Percentiles rank a stretch among this genome's conserved stretches.
Conservation (phyloP, 768 basidiomycete species). For the Hypholoma sublateritium region DNA sequence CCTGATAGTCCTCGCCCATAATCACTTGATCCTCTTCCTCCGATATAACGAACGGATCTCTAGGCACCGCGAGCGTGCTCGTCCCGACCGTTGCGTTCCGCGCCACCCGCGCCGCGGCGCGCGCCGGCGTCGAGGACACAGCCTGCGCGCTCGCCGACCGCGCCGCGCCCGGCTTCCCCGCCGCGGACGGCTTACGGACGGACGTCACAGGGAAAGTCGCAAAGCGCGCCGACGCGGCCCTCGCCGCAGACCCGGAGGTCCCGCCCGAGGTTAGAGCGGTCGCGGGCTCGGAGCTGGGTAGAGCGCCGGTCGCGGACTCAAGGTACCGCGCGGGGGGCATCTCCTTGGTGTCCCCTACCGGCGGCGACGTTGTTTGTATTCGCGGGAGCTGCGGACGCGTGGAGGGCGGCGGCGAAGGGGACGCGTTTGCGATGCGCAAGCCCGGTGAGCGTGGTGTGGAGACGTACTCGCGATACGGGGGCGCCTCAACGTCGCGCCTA, state of each 20-base stretch:
- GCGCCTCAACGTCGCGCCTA: background rate
- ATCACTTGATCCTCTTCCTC: background rate
- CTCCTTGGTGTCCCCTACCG: background rate
- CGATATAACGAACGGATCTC: background rate
- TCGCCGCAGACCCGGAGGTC: background rate
- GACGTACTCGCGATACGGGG: background rate
- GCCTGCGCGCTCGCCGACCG: background rate
- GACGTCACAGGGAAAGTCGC: background rate
- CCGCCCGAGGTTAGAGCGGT: too few species aligned
- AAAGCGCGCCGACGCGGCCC: background rate
- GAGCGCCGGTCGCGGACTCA: background rate
- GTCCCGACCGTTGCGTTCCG: background rate
- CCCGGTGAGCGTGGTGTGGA: background rate
- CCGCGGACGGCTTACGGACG: background rate
- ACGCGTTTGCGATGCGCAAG: background rate
- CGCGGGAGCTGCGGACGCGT: background rate
- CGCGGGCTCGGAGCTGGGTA: background rate
- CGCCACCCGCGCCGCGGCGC: background rate
- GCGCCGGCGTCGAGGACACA: background rate
- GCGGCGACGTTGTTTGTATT: background rate
- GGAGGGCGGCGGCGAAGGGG: background rate
- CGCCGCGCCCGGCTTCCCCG: background rate
- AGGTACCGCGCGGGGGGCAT: background rate
- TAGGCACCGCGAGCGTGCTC: background rate
- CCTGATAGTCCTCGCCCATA: too few species aligned